Evolutionary conservation across 208 protist genomes (phyloP).

Genomic region (Kentomonas sorsogonicus): DNA sequence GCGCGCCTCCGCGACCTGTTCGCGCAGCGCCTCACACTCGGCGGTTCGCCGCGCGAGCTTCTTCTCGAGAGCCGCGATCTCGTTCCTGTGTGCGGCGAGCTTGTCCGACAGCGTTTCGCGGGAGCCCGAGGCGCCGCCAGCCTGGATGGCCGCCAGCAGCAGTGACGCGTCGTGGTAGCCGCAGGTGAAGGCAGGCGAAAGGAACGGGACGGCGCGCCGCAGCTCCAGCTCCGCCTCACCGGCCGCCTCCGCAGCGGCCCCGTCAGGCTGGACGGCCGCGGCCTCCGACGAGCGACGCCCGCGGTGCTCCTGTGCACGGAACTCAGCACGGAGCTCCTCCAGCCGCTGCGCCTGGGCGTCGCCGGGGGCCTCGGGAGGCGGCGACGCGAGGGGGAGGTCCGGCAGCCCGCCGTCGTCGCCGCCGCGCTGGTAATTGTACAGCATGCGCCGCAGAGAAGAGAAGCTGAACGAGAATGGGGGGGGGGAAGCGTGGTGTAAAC

Average conservation of each 20-base stretch:
- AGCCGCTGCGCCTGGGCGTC: constrained; percentile 32
- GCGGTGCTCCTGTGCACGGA: not conserved
- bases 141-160: constrained; percentile 51
- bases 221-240: constrained; percentile 38
- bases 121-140: constrained; percentile 10
- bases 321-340: constrained; percentile 17
- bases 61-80: constrained; percentile 40
- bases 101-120: constrained; percentile 38
- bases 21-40: constrained; percentile 44
- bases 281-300: not conserved
- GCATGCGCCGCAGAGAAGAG: no score
- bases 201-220: constrained; percentile 53
- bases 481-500: no score
- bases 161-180: constrained; percentile 49
- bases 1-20: constrained; percentile 35
- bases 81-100: constrained; percentile 38
- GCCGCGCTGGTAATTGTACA: no score
- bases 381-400: constrained; percentile 26
- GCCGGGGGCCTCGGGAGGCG: constrained; percentile 2
- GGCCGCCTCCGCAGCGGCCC: not conserved
- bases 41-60: constrained; percentile 25
- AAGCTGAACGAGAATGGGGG: no score
- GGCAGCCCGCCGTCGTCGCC: constrained; percentile 50
- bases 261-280: not conserved
- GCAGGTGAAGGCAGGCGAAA: constrained; percentile 66